A percentile compares a stretch with the other conserved stretches of the same genome.
Evolutionary conservation across 208 protist species (phyloP).

Genomic region (Endotrypanum monterogeii): DNA sequence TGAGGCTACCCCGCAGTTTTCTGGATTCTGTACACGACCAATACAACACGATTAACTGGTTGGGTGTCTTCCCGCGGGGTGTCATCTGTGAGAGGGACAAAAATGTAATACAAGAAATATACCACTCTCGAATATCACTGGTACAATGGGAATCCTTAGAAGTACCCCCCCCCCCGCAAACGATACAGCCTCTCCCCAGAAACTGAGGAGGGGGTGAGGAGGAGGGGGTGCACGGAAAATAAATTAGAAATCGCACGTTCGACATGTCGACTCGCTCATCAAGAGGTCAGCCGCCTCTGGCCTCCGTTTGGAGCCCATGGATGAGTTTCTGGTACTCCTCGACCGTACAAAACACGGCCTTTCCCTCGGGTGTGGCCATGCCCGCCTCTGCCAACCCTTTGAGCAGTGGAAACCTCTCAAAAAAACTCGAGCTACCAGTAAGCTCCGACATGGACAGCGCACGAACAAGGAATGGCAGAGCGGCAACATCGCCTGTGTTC

Average conservation of each 20-base stretch:
- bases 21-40: too few species aligned
- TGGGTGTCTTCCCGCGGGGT: too few species aligned
- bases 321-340: slow-evolving; percentile 33
- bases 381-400: slow-evolving; percentile 40
- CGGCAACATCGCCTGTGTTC: slow-evolving; percentile 62
- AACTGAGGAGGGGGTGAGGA: neutral
- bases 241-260: neutral
- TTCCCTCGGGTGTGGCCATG: slow-evolving; percentile 30
- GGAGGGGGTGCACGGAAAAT: neutral
- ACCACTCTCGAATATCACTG: too few species aligned
- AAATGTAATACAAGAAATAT: too few species aligned
- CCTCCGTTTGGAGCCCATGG: neutral
- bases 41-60: too few species aligned
- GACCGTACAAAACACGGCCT: slow-evolving; percentile 42
- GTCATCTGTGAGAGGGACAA: too few species aligned
- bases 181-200: too few species aligned
- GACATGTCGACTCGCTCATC: neutral
- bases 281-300: neutral
- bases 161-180: too few species aligned
- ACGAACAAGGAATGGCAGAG: slow-evolving; percentile 65
- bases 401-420: slow-evolving; percentile 56
- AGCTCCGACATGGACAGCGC: slow-evolving; percentile 45
- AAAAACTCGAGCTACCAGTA: slow-evolving; percentile 51
- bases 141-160: too few species aligned
- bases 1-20: too few species aligned